A percentile compares a stretch with the other conserved stretches of the same genome.
These are phyloP conservation scores for Dictyostelium purpureum DNA, from an alignment of 78 protist species.

Conservation along the genomic window DNA sequence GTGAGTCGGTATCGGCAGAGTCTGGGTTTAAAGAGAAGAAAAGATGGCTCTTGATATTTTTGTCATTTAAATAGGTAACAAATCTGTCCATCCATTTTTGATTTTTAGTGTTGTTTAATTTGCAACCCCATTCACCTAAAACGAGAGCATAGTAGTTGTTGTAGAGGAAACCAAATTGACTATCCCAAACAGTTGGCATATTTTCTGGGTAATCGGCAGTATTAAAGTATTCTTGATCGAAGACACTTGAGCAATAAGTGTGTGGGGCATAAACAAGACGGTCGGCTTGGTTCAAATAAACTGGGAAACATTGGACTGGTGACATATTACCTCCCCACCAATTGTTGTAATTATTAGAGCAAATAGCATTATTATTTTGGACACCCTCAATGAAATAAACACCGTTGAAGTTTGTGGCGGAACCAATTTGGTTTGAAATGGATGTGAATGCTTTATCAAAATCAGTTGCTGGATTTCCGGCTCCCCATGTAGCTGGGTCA, in stretches of 20 bases:
- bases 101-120: constrained; percentile 48
- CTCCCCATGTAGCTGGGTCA: constrained; percentile 78
- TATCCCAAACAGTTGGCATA: constrained; percentile 80
- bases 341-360: constrained; percentile 22
- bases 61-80: neutral
- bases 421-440: constrained; percentile 15
- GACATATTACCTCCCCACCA: constrained; percentile 62
- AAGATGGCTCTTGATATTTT: constrained; percentile 16
- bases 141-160: constrained; percentile 13
- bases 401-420: constrained; percentile 22
- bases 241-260: constrained; percentile 73
- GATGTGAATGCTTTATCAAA: constrained; percentile 54
- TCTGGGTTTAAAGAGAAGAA: constrained; percentile 85
- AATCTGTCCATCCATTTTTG: constrained; percentile 20
- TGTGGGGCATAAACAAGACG: constrained; percentile 76
- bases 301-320: constrained; percentile 58
- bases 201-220: constrained; percentile 63
- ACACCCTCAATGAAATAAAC: constrained; percentile 82
- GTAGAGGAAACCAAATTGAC: constrained; percentile 62
- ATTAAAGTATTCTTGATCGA: constrained; percentile 61
- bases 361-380: constrained; percentile 23
- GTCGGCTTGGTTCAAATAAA: constrained; percentile 8
- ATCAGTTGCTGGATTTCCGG: constrained; percentile 57
- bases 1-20: constrained; percentile 83
- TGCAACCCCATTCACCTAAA: constrained; percentile 88